These are phyloP conservation scores for Eucalyptus rudis DNA, from an alignment of 345 rosid genomes.

Conservation along the genomic window DNA sequence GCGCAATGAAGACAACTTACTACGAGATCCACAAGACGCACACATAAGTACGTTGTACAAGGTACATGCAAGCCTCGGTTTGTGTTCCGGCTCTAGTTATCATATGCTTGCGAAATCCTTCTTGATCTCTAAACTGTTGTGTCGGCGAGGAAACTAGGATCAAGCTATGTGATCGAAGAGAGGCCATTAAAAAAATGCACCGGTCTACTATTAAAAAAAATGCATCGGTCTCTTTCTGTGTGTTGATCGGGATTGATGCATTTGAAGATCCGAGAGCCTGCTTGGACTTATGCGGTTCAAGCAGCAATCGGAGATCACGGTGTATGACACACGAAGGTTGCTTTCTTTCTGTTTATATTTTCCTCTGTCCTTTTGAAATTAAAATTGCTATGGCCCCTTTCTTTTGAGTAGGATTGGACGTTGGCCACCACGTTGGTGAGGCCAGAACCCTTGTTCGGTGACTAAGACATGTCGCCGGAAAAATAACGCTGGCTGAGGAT, in stretches of 20 bases:
- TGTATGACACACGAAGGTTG: neutral
- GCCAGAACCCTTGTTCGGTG: neutral
- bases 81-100: neutral
- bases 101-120: neutral
- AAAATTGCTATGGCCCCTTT: neutral
- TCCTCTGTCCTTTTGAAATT: neutral
- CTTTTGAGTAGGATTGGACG: slow-evolving; percentile 16
- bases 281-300: neutral
- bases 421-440: slow-evolving; percentile 13
- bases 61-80: neutral
- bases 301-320: neutral
- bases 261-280: neutral
- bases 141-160: no score
- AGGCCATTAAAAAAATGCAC: no score
- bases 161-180: no score
- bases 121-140: no score
- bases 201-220: no score
- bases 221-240: neutral
- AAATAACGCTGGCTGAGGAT: slow-evolving; percentile 8
- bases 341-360: neutral
- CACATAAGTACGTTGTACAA: neutral
- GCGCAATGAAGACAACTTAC: neutral
- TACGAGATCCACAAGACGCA: neutral
- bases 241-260: neutral
- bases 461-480: slow-evolving; percentile 11